phyloP scores from a whole-genome alignment of 2,329 filamentous ascomycete species.

The Penicillium sp. region DNA sequence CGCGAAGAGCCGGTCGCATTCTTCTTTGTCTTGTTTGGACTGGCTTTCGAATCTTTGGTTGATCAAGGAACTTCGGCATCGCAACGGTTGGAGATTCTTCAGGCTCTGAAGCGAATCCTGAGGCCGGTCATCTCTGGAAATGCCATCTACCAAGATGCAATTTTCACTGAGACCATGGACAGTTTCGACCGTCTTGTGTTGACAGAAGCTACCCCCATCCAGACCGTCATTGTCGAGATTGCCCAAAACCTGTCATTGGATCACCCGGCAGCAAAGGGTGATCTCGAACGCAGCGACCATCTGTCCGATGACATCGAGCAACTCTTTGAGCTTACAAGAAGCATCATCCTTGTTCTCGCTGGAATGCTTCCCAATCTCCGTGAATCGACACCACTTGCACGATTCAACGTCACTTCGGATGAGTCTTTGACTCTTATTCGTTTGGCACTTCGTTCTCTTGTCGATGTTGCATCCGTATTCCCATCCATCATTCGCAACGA shows the following conservation, averaged over 20 bases:
- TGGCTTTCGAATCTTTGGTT: constrained; percentile 93
- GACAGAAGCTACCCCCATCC: constrained; percentile 85
- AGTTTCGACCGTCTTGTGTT: constrained; percentile 87
- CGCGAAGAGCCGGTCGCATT: constrained; percentile 96
- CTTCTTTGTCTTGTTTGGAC: constrained; percentile 96
- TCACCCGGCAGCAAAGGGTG: constrained; percentile 80
- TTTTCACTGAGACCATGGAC: constrained; percentile 97
- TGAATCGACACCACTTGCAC: constrained; percentile 58
- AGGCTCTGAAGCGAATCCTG: constrained; percentile 90
- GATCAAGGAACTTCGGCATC: constrained; percentile 72
- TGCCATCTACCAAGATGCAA: constrained; percentile 91
- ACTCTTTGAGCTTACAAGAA: constrained; percentile 91
- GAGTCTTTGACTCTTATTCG: constrained; percentile 80
- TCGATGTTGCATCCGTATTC: constrained; percentile 93
- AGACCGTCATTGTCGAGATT: constrained; percentile 91
- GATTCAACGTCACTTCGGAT: constrained; percentile 74
- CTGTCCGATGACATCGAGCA: constrained; percentile 97
- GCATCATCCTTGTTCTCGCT: constrained; percentile 89
- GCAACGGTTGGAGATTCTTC: constrained; percentile 83
- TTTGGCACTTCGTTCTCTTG: constrained; percentile 79
- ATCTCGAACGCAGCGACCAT: constrained; percentile 67
- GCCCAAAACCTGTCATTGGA: constrained; percentile 84
- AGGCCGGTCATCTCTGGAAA: constrained; percentile 93
- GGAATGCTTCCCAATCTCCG: constrained; percentile 75
- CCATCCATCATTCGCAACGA: constrained; percentile 95